Conservation (phyloP, 768 basidiomycete genomes). For the Lentinula sp. region DNA sequence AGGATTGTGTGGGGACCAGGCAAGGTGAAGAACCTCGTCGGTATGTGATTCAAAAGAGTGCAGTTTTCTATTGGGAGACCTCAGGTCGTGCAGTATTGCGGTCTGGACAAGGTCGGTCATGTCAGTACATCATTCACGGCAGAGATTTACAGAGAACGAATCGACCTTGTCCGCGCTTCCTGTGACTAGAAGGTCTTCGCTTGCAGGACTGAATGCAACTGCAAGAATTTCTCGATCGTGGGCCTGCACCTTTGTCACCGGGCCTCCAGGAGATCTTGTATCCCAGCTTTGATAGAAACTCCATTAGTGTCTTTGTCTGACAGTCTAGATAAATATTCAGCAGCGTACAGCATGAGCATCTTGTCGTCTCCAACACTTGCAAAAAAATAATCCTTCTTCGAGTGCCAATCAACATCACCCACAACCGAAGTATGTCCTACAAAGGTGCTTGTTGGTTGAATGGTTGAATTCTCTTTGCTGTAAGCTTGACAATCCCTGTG, state of each 20-base stretch:
- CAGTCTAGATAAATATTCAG: not conserved
- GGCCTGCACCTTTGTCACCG: slow-evolving; percentile 70
- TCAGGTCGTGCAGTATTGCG: slow-evolving; percentile 81
- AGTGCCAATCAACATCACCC: slow-evolving; percentile 97
- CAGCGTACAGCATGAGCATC: slow-evolving; percentile 82
- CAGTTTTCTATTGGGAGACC: slow-evolving; percentile 64
- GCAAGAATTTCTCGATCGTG: slow-evolving; percentile 90
- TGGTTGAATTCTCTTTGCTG: slow-evolving; percentile 63
- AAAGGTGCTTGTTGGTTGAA: slow-evolving; percentile 85
- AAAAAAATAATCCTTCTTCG: slow-evolving; percentile 74
- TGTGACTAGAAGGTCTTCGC: slow-evolving; percentile 76
- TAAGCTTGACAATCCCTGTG: slow-evolving; percentile 90
- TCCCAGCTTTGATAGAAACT: slow-evolving; percentile 70
- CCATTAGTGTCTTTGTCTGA: not conserved
- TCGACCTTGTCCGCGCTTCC: slow-evolving; percentile 90
- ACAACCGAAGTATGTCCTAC: slow-evolving; percentile 89
- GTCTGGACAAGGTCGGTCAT: slow-evolving; percentile 45
- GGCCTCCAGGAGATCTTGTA: slow-evolving; percentile 66
- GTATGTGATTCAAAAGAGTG: slow-evolving; percentile 92
- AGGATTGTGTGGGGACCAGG: slow-evolving; percentile 92
- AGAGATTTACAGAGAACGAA: not conserved
- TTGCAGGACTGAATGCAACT: slow-evolving; percentile 84
- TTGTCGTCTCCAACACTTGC: slow-evolving; percentile 96
- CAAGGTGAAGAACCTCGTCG: slow-evolving; percentile 89
- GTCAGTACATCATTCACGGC: not conserved